Evolutionary conservation across 768 basidiomycete species (phyloP), one percentile per base, ranked within the genome.

Genomic region (Cubamyces lactineus): DNA sequence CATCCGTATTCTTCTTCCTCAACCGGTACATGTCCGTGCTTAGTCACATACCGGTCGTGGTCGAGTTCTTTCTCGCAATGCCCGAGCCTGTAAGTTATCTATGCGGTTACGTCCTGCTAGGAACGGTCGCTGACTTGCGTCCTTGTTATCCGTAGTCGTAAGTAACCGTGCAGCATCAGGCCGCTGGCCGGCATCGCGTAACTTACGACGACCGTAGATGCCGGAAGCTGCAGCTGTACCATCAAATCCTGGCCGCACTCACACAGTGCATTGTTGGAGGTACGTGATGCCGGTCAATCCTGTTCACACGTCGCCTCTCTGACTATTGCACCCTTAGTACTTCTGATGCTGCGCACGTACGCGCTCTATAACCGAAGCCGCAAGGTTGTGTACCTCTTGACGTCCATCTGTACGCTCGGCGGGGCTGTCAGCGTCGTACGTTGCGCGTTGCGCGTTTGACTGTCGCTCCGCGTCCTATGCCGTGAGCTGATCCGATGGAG

Each of bases 1-100:
- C 57, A 13, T 59, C 57, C 8, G 42, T 38, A 12, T 45, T 59
- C 26, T 59, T 51, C 49, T 59, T 59, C 57, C 41, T 59, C 23
- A 59, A 59, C 28, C 48, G 57, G 41, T 59, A 59, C 49, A 41
- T 52, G 41, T 52, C 57, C n/a, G 49, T 59, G n/a, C 11, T 59
- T 16, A 51, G 57, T 41, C 57, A 59, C 49, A 51, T 59, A 12
- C 57, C 57, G 12, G 57, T 59, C 7, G 47, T 52, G 6, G 49
- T 59, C 26, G 57, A 59, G 28, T 59, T 59, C 48, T 59, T 59
- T 41, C 49, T 24, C 0, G 16, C 30, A 2, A 51, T 59, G n/a
- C 57, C 57, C n/a, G 57, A 59, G 17, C 8, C 49, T 11, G 57
- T 59, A 34, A 9, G 57, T 45, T 5, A 11, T 11, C 34, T 34